Base-by-base conservation (phyloP, 139 green algal genomes). In the Chlorella ohadii region DNA sequence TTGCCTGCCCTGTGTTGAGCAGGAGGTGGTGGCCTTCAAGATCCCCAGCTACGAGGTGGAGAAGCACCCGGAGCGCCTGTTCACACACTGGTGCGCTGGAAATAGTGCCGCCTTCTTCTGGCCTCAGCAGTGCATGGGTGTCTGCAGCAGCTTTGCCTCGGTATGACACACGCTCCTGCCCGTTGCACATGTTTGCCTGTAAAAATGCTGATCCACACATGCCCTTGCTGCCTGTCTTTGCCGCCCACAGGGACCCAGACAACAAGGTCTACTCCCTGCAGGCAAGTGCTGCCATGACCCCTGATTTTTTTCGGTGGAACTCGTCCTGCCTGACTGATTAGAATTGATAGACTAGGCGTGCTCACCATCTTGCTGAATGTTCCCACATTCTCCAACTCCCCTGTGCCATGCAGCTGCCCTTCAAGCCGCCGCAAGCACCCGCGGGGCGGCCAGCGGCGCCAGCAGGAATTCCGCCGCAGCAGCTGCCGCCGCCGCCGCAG, bases 1-100 rank as follows among this genome's bases (percentile, higher is more conserved):
- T 4, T 12, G 11, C 15, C 23, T 59, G 11, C 20, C 25, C 17
- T 76, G 7, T 39, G 7, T 79, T 41, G 2, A 33, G 57, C 61
- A 83, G 63, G 63, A 99, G 86, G 93, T 94, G 56, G 96, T 99
- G 38, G 87, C 93, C 17, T 99, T 99, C 91, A 99, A 99, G 86
- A 90, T 99, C 39, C 97, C 96, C 44, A 98, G 94, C 84, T 85
- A 91, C 12, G 95, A 98, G 83, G 91, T 99, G 34, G 96, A 99
- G 74, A 80, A 81, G 55, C 55, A 74, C 51, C 95, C 76, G 25
- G 92, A 95, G 66, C 92, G 91, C 59, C 94, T 99, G 70, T 99
- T 99, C 89, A 94, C 93, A 5, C 94, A 99, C 88, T 99, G 96
- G 94, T 92, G 90, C 83, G 87, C 80, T 77, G 51, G 39, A 16